These are phyloP conservation scores for Hanseniaspora meyeri DNA, from an alignment of 805 yeast genomes.

Conservation along the genomic window DNA sequence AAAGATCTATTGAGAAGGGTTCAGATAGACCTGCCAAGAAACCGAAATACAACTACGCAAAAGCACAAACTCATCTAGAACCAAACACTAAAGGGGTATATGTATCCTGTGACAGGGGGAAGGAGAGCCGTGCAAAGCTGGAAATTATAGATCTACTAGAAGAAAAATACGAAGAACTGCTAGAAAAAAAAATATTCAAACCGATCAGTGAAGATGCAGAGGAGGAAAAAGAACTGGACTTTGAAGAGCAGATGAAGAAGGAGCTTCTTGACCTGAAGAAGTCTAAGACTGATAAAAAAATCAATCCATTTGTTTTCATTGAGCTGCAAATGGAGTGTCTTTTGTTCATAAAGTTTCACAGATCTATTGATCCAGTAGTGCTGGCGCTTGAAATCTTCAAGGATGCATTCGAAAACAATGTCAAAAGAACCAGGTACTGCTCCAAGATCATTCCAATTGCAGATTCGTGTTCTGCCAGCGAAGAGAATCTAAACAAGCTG, in stretches of 20 bases:
- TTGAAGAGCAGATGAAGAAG: slow-evolving; percentile 63
- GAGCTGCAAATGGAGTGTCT: slow-evolving; percentile 71
- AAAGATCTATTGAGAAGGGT: background rate
- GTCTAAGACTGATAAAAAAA: slow-evolving; percentile 31
- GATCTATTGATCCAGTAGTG: slow-evolving; percentile 65
- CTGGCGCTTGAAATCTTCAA: slow-evolving; percentile 55
- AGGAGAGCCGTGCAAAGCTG: slow-evolving; percentile 64
- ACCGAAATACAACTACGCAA: slow-evolving; percentile 19
- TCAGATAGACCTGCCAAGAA: background rate
- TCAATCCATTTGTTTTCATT: slow-evolving; percentile 38
- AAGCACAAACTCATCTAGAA: slow-evolving; percentile 36
- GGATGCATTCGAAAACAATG: slow-evolving; percentile 34
- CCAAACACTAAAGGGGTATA: slow-evolving; percentile 81
- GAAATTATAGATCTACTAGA: slow-evolving; percentile 52
- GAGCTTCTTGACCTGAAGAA: slow-evolving; percentile 59
- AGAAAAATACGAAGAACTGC: slow-evolving; percentile 39
- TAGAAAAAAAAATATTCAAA: slow-evolving; percentile 19
- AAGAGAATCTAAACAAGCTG: slow-evolving; percentile 52
- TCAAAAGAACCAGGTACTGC: slow-evolving; percentile 56
- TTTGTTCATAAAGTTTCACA: slow-evolving; percentile 66
- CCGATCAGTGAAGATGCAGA: slow-evolving; percentile 16
- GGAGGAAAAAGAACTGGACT: slow-evolving; percentile 30
- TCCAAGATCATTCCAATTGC: slow-evolving; percentile 75
- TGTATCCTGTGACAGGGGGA: slow-evolving; percentile 75
- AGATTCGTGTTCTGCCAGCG: slow-evolving; percentile 56